phyloP scores from a whole-genome alignment of 2,329 filamentous ascomycete species.

The Colletotrichum spaethianum region DNA sequence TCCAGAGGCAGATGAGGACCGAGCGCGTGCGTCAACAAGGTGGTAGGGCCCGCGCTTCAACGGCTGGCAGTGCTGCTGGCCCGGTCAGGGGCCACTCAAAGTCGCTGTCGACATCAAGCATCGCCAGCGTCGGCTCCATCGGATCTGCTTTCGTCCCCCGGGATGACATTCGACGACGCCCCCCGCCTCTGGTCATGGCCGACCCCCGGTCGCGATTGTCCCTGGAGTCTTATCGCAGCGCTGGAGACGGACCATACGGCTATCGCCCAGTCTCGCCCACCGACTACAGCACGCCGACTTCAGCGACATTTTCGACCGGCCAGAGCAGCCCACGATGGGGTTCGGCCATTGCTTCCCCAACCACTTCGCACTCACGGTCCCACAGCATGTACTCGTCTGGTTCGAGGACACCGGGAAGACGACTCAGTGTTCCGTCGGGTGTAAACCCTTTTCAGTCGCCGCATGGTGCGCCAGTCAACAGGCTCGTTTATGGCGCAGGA shows the following conservation, averaged over 20 bases:
- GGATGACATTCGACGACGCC: conserved; percentile 79
- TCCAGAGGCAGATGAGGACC: conserved; percentile 91
- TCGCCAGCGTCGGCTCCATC: conserved; percentile 79
- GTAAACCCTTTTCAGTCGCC: conserved; percentile 81
- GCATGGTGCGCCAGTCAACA: conserved; percentile 68
- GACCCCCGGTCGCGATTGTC: conserved; percentile 78
- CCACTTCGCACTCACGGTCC: conserved; percentile 76
- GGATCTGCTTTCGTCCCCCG: conserved; percentile 76
- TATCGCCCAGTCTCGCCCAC: conserved; percentile 78
- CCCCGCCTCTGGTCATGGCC: conserved; percentile 87
- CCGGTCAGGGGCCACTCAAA: conserved; percentile 88
- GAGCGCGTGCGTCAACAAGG: conserved; percentile 84
- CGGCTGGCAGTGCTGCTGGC: conserved; percentile 79
- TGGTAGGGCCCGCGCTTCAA: conserved; percentile 82
- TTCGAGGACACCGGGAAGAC: conserved; percentile 77
- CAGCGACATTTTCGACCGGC: conserved; percentile 83
- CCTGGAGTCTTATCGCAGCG: conserved; percentile 77
- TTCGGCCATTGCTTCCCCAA: conserved; percentile 79
- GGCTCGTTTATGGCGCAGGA: conserved; percentile 68
- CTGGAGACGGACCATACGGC: conserved; percentile 75
- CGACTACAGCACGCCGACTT: conserved; percentile 86
- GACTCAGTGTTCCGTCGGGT: conserved; percentile 86
- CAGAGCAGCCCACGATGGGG: conserved; percentile 84
- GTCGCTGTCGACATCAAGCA: conserved; percentile 87
- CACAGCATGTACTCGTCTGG: conserved; percentile 79